Percentiles rank a stretch among this genome's conserved stretches.
Conservation (phyloP, 1,139 yeast genomes). For the Yamadazyma epiphylla region DNA sequence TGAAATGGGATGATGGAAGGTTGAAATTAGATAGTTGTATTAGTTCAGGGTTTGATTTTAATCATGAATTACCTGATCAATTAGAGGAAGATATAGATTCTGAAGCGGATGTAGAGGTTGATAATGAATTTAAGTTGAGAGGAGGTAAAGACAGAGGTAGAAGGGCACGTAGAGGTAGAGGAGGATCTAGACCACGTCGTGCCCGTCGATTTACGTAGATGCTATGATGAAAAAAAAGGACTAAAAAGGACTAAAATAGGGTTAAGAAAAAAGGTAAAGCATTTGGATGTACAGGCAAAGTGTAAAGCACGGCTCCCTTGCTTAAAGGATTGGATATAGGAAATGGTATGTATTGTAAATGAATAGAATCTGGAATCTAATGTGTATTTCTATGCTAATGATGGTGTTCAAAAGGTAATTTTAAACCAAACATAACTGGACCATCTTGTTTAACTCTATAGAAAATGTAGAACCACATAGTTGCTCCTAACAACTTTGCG, state of each 20-base stretch:
- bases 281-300: too few relatives aligned
- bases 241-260: not conserved
- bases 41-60: constrained; percentile 34
- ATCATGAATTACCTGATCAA: constrained; percentile 14
- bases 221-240: not conserved
- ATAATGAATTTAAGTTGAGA: constrained; percentile 11
- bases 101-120: constrained; percentile 9
- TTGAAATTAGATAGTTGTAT: constrained; percentile 23
- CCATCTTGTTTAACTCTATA: constrained; percentile 75
- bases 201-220: constrained; percentile 8
- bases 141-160: constrained; percentile 11
- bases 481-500: constrained; percentile 68
- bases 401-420: constrained; percentile 42
- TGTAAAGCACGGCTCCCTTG: too few relatives aligned
- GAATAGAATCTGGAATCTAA: too few relatives aligned
- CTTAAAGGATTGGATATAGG: too few relatives aligned
- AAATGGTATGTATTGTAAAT: too few relatives aligned
- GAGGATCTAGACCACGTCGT: constrained; percentile 13
- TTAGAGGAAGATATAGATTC: constrained; percentile 5
- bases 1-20: constrained; percentile 21
- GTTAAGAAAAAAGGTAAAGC: not conserved
- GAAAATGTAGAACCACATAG: constrained; percentile 86
- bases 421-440: constrained; percentile 52
- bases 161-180: constrained; percentile 14
- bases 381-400: too few relatives aligned